Conservation (phyloP, 2,329 filamentous ascomycete species). For the Trichophyton verrucosum region DNA sequence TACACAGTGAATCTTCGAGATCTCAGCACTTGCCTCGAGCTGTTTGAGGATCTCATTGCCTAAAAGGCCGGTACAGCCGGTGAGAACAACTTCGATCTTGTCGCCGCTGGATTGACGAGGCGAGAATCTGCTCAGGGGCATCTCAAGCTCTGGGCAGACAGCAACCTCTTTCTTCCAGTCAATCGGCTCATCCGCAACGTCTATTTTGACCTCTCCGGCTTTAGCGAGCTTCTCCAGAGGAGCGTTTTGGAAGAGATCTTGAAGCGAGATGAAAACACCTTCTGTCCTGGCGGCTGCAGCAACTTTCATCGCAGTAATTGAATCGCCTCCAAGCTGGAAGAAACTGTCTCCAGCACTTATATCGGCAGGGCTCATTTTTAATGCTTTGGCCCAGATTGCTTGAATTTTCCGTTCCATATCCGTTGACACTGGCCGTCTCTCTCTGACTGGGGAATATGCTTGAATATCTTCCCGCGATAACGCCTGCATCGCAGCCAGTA, state of each 20-base stretch:
- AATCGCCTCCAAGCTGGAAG: slow-evolving; percentile 7
- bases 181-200: not conserved
- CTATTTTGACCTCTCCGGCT: not conserved
- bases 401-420: slow-evolving; percentile 7
- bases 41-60: slow-evolving; percentile 27
- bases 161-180: slow-evolving; percentile 8
- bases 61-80: slow-evolving; percentile 28
- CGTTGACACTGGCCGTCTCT: slow-evolving; percentile 5
- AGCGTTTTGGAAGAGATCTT: slow-evolving; percentile 8
- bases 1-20: slow-evolving; percentile 35
- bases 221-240: slow-evolving; percentile 6
- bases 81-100: slow-evolving; percentile 13
- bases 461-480: not conserved
- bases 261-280: not conserved
- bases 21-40: slow-evolving; percentile 22
- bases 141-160: not conserved
- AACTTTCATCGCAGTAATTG: slow-evolving; percentile 6
- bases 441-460: not conserved
- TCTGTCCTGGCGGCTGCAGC: not conserved
- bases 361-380: slow-evolving; percentile 5
- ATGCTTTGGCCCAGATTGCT: slow-evolving; percentile 8
- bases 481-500: slow-evolving; percentile 17
- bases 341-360: slow-evolving; percentile 6
- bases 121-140: not conserved
- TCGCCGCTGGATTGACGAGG: not conserved